Percentiles rank a stretch among this genome's conserved stretches.
Conservation (phyloP, 2,329 filamentous ascomycete species). For the Periglandula ipomoeae region DNA sequence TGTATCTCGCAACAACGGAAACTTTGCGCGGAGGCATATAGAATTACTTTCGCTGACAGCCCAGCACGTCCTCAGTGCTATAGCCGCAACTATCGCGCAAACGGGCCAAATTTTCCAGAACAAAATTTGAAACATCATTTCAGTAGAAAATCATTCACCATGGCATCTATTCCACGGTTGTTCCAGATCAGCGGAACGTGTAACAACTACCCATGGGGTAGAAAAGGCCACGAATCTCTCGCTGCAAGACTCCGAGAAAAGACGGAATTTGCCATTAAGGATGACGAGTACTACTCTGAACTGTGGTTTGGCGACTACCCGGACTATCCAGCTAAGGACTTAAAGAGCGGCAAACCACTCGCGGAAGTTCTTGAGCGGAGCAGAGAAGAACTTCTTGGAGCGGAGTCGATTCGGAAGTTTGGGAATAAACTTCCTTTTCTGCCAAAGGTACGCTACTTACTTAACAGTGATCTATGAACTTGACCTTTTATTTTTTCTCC, state of each 20-base stretch:
- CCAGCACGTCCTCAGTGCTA: no score
- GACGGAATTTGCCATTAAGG: constrained; percentile 56
- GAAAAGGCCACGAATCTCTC: constrained; percentile 54
- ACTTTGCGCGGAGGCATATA: no score
- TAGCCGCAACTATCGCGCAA: no score
- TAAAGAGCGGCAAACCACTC: constrained; percentile 53
- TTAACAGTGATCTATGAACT: no score
- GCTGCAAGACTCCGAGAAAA: constrained; percentile 56
- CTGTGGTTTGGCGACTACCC: constrained; percentile 77
- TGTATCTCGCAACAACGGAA: no score
- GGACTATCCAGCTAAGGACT: constrained; percentile 54
- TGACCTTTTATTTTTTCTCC: no score
- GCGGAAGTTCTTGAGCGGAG: constrained; percentile 54
- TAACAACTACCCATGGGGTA: constrained; percentile 64
- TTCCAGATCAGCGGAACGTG: constrained; percentile 16
- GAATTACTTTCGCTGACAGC: no score
- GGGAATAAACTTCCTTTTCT: constrained; percentile 60
- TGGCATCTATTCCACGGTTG: background rate
- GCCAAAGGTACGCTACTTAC: constrained; percentile 53
- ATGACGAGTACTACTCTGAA: constrained; percentile 52
- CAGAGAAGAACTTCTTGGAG: constrained; percentile 54
- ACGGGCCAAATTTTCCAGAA: no score
- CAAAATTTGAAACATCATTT: background rate
- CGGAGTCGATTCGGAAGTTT: constrained; percentile 50
- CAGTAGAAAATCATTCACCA: background rate